Percentiles rank a stretch among this genome's conserved stretches.
These are phyloP conservation scores for Stylonectria norvegica DNA, from an alignment of 2,329 filamentous ascomycete species.

Conservation along the genomic window DNA sequence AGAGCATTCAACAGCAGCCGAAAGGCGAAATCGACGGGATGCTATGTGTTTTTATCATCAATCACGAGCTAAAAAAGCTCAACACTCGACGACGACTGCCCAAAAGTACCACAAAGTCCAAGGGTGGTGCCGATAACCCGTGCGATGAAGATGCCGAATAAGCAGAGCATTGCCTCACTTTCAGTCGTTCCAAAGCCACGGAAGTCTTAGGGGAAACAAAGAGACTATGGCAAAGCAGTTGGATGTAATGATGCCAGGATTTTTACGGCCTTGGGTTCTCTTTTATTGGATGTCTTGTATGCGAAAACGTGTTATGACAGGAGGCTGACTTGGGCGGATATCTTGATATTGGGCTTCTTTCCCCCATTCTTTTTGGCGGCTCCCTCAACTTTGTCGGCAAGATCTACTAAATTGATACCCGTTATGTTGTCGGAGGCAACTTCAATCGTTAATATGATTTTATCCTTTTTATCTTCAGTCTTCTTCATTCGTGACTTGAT, in stretches of 20 bases:
- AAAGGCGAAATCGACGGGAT: constrained; percentile 32
- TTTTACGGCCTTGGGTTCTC: constrained; percentile 5
- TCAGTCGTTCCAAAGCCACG: constrained; percentile 11
- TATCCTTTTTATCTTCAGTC: constrained; percentile 34
- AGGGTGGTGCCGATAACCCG: constrained; percentile 23
- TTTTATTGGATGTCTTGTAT: constrained; percentile 13
- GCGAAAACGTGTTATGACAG: constrained; percentile 21
- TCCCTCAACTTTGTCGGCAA: constrained; percentile 34
- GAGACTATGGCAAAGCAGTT: constrained; percentile 6
- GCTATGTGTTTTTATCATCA: constrained; percentile 34
- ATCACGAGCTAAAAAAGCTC: constrained; percentile 40
- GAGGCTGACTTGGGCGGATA: constrained; percentile 29
- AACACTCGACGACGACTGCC: constrained; percentile 31
- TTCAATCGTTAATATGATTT: constrained; percentile 35
- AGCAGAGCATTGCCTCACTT: constrained; percentile 9
- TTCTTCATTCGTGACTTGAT: constrained; percentile 27
- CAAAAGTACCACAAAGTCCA: constrained; percentile 27
- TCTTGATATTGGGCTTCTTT: constrained; percentile 32
- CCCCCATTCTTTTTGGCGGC: constrained; percentile 32
- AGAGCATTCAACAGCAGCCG: constrained; percentile 31
- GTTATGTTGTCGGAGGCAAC: constrained; percentile 28
- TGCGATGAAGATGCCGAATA: constrained; percentile 27
- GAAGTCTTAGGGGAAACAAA: constrained; percentile 6
- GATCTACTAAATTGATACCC: constrained; percentile 32
- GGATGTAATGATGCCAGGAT: constrained; percentile 16